These are phyloP conservation scores for Malania oleifera DNA, from an alignment of 164 flowering plant genomes.

Conservation along the genomic window DNA sequence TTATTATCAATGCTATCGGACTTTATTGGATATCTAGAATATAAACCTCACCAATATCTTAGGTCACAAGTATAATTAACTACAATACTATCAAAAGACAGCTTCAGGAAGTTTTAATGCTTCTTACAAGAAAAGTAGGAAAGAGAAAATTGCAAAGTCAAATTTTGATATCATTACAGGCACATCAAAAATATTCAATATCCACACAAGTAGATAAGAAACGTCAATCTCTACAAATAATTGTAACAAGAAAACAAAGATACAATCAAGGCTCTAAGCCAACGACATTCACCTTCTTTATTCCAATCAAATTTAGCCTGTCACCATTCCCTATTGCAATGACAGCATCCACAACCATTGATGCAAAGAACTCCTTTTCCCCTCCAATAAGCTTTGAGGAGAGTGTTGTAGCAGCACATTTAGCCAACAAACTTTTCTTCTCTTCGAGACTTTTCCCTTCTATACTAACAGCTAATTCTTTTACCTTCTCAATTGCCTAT, in stretches of 20 bases:
- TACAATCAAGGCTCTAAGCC: not conserved
- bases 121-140: too few relatives aligned
- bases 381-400: conserved; percentile 97
- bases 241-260: not conserved
- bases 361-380: conserved; percentile 93
- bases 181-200: too few relatives aligned
- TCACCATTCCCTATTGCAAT: conserved; percentile 83
- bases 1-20: too few relatives aligned
- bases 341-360: conserved; percentile 97
- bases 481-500: conserved; percentile 83
- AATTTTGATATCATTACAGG: too few relatives aligned
- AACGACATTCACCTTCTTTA: conserved; percentile 65
- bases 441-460: conserved; percentile 93
- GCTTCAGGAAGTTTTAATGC: too few relatives aligned
- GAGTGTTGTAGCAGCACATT: conserved; percentile 96
- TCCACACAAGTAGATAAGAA: not conserved
- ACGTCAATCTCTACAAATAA: not conserved
- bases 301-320: conserved; percentile 86
- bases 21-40: too few relatives aligned
- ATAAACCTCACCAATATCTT: too few relatives aligned
- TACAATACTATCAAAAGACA: too few relatives aligned
- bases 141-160: too few relatives aligned
- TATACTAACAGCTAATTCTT: conserved; percentile 81
- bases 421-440: conserved; percentile 73
- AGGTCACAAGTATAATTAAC: too few relatives aligned